phyloP scores from a whole-genome alignment of 2,329 filamentous ascomycete genomes.

The Raffaelea deltoideospora region DNA sequence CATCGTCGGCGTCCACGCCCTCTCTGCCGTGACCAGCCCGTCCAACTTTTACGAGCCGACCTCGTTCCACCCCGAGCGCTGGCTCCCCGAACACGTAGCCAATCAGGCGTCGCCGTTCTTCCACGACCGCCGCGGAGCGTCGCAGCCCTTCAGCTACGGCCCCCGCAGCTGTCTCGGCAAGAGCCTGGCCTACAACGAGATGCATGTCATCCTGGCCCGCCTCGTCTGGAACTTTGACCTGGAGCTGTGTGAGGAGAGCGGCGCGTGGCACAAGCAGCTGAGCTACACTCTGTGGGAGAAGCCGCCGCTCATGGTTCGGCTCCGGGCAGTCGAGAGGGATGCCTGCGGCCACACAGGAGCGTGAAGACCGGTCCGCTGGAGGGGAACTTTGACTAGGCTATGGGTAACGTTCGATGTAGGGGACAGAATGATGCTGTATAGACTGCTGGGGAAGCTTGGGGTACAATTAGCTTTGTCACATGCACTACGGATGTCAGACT shows the following conservation, averaged over 20 bases:
- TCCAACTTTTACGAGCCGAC: conserved; percentile 4
- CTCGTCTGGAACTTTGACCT: conserved; percentile 22
- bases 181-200: conserved; percentile 21
- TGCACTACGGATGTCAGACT: too few species aligned
- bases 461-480: too few species aligned
- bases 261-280: conserved; percentile 16
- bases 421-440: too few species aligned
- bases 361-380: too few species aligned
- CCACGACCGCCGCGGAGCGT: conserved; percentile 4
- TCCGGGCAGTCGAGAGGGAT: too few species aligned
- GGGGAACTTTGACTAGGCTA: too few species aligned
- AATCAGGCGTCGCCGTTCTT: conserved; percentile 1
- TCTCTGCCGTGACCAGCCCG: conserved; percentile 5
- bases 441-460: too few species aligned
- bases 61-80: conserved; percentile 5
- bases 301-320: conserved; percentile 12
- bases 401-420: too few species aligned
- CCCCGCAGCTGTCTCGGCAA: conserved; percentile 6
- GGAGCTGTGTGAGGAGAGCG: conserved; percentile 11
- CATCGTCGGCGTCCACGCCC: conserved; percentile 1
- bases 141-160: conserved; percentile 6
- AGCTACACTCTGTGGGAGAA: conserved; percentile 18
- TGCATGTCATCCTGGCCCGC: conserved; percentile 19
- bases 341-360: too few species aligned
- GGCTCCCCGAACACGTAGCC: too few species aligned